Conservation (phyloP, 2,329 filamentous ascomycete species). For the Bisporella sp. region DNA sequence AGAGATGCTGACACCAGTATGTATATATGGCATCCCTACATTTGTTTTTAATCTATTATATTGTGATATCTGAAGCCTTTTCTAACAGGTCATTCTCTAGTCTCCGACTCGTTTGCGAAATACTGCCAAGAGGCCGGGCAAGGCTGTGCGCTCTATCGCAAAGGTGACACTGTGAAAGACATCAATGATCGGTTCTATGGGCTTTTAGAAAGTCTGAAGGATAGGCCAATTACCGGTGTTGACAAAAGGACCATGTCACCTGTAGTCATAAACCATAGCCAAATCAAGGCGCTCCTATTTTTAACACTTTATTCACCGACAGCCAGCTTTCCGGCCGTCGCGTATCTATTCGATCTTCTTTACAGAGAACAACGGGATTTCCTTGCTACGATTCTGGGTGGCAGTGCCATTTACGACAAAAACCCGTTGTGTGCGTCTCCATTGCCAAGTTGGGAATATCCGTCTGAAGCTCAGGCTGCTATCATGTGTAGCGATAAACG, state of each 20-base stretch:
- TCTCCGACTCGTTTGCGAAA: constrained; percentile 20
- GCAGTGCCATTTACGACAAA: constrained; percentile 1
- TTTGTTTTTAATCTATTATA: too few species aligned
- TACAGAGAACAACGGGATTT: constrained; percentile 33
- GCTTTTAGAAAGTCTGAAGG: constrained; percentile 35
- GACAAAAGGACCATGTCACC: constrained; percentile 11
- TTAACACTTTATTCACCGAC: constrained; percentile 22
- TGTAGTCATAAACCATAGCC: constrained; percentile 20
- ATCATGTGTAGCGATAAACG: constrained; percentile 25
- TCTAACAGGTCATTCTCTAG: neutral
- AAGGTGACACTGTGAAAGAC: constrained; percentile 13
- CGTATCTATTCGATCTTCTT: constrained; percentile 17
- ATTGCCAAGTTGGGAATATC: constrained; percentile 8
- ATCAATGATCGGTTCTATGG: constrained; percentile 18
- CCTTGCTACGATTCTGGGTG: constrained; percentile 16
- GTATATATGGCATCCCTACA: too few species aligned
- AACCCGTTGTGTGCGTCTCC: constrained; percentile 8
- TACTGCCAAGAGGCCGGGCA: constrained; percentile 28
- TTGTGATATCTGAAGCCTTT: too few species aligned
- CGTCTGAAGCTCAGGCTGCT: constrained; percentile 16
- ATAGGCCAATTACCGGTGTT: constrained; percentile 21
- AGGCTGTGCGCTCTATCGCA: constrained; percentile 20
- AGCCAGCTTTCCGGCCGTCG: constrained; percentile 16
- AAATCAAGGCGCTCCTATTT: constrained; percentile 23
- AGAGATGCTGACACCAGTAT: constrained; percentile 19